Evolutionary conservation across 73 alveolate genomes (phyloP).

Genomic region (Paramecium biaurelia): DNA sequence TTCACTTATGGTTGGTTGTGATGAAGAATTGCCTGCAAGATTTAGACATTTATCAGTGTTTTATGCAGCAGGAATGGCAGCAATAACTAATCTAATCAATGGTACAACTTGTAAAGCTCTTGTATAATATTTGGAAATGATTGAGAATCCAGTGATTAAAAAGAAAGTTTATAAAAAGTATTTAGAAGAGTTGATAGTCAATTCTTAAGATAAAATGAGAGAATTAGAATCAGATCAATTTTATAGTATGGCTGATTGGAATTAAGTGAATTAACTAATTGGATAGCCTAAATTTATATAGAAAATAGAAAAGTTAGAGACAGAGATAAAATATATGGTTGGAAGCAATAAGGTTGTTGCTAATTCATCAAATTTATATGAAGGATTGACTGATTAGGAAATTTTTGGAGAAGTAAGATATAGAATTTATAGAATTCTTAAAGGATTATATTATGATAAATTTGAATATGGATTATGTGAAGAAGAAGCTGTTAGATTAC

Average conservation of each 20-base stretch:
- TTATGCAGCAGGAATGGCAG: constrained; percentile 75
- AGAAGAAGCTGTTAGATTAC: constrained; percentile 52
- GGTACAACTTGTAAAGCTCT: constrained; percentile 67
- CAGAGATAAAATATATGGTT: not conserved
- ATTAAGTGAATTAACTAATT: constrained; percentile 49
- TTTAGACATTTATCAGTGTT: constrained; percentile 58
- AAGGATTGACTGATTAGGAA: constrained; percentile 59
- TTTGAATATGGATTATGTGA: constrained; percentile 70
- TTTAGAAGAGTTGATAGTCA: constrained; percentile 22
- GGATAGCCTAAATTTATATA: constrained; percentile 54
- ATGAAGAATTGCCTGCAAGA: constrained; percentile 56
- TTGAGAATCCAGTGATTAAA: constrained; percentile 52
- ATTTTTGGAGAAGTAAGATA: constrained; percentile 67
- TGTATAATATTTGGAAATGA: constrained; percentile 55
- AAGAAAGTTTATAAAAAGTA: constrained; percentile 48
- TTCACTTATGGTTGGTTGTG: constrained; percentile 65
- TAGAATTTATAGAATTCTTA: constrained; percentile 67
- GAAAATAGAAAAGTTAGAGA: not conserved
- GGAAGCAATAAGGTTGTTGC: not conserved
- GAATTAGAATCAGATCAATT: constrained; percentile 62
- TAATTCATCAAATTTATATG: not conserved
- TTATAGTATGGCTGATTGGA: constrained; percentile 70
- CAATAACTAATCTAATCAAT: constrained; percentile 66
- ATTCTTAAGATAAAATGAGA: constrained; percentile 52
- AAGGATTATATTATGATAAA: constrained; percentile 66